Percentiles rank a stretch among this genome's conserved stretches.
phyloP scores from a whole-genome alignment of 306 rosid genomes.

The Oxytropis ochrocephala region DNA sequence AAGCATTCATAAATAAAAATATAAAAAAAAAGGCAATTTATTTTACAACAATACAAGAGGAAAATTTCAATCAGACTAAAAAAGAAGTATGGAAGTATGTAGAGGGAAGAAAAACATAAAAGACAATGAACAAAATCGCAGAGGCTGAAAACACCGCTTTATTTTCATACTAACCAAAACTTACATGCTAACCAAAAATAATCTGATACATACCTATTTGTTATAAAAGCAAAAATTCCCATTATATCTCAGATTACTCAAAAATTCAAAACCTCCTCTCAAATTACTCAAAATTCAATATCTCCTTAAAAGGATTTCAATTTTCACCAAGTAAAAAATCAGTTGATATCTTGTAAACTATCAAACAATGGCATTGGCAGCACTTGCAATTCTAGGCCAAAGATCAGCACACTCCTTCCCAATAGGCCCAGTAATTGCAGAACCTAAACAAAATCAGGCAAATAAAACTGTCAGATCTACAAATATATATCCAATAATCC shows the following conservation, averaged over 20 bases:
- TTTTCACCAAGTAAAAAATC: neutral
- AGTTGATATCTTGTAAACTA: neutral
- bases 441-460: constrained; percentile 25
- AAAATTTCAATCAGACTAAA: too few relatives aligned
- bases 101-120: too few relatives aligned
- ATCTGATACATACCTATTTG: neutral
- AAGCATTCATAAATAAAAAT: too few relatives aligned
- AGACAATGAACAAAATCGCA: too few relatives aligned
- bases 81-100: too few relatives aligned
- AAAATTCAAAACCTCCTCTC: neutral
- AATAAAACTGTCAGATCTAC: neutral
- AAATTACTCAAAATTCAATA: neutral
- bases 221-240: neutral
- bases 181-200: too few relatives aligned
- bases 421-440: constrained; percentile 56
- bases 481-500: neutral
- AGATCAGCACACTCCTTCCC: constrained; percentile 64
- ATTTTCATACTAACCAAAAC: neutral
- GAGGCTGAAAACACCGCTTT: neutral
- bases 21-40: too few relatives aligned
- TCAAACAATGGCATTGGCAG: constrained; percentile 53
- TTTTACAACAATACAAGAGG: too few relatives aligned
- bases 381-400: constrained; percentile 56
- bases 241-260: neutral
- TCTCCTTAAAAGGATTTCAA: neutral